A percentile compares a stretch with the other conserved stretches of the same genome.
phyloP scores from a whole-genome alignment of 352 stramenopile species.

The Phytophthora multivora region DNA sequence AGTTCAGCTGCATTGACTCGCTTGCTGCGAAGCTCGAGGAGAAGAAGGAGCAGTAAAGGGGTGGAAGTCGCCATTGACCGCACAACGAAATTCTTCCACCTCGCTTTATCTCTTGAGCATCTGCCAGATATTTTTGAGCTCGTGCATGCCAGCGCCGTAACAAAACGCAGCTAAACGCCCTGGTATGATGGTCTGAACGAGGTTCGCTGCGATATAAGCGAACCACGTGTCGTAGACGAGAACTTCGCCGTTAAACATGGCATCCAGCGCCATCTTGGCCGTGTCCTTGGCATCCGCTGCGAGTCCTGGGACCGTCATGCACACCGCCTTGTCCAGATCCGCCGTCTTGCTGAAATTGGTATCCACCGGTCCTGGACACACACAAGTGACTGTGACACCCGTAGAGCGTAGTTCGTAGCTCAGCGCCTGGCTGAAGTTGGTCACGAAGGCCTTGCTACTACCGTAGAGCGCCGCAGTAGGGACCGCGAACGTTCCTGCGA shows the following conservation, averaged over 20 bases:
- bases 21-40: no score
- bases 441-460: constrained; percentile 78
- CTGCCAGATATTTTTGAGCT: constrained; percentile 41
- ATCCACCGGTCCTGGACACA: constrained; percentile 67
- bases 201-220: constrained; percentile 36
- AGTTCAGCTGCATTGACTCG: no score
- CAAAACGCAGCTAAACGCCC: constrained; percentile 32
- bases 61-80: no score
- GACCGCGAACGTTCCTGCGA: constrained; percentile 51
- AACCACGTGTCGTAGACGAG: constrained; percentile 60
- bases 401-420: constrained; percentile 82
- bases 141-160: constrained; percentile 38
- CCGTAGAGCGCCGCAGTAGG: constrained; percentile 78
- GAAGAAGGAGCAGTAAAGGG: no score
- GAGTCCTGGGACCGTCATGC: constrained; percentile 44
- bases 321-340: constrained; percentile 38
- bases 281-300: constrained; percentile 54
- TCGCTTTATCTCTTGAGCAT: constrained; percentile 41
- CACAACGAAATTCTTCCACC: no score
- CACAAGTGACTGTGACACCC: constrained; percentile 80
- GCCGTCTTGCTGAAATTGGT: constrained; percentile 74
- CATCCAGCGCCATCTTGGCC: constrained; percentile 54
- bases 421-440: constrained; percentile 76
- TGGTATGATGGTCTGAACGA: constrained; percentile 36
- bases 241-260: constrained; percentile 66